phyloP scores from a whole-genome alignment of 768 basidiomycete genomes.

The Collybiopsis confluens region DNA sequence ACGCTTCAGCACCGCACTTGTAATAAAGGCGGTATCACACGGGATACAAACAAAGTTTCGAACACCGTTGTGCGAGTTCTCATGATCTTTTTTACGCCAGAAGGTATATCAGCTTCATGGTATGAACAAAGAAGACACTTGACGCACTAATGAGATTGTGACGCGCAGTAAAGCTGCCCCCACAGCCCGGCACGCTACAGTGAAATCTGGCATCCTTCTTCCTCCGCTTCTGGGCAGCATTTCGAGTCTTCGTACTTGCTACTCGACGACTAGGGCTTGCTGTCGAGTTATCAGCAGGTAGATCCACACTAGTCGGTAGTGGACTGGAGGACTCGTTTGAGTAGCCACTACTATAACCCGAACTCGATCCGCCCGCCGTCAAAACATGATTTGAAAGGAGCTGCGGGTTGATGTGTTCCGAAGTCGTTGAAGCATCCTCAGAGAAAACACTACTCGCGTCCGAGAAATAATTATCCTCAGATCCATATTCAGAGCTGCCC shows the following conservation, averaged over 20 bases:
- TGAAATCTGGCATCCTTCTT: not conserved
- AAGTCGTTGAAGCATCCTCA: not conserved
- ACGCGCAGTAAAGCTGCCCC: not conserved
- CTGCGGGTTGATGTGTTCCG: not conserved
- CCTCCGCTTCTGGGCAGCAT: not conserved
- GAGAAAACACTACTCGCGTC: not conserved
- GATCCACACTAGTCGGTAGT: not conserved
- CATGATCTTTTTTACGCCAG: not conserved
- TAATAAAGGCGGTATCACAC: not conserved
- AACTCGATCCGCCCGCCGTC: not conserved
- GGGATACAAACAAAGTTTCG: not conserved
- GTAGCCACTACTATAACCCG: not conserved
- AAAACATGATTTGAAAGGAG: not conserved
- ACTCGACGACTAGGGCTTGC: not conserved
- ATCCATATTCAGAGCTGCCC: not conserved
- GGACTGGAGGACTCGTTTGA: not conserved
- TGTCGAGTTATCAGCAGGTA: not conserved
- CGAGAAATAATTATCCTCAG: not conserved
- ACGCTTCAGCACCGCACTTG: not conserved
- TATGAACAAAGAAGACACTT: not conserved
- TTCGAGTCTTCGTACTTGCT: not conserved
- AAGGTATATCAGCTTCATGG: not conserved
- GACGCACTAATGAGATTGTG: constrained; percentile 2
- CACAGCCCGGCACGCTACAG: not conserved
- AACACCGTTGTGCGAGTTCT: not conserved